Conservation (phyloP, 1,284 basidiomycete species). For the Lentinus polychrous region DNA sequence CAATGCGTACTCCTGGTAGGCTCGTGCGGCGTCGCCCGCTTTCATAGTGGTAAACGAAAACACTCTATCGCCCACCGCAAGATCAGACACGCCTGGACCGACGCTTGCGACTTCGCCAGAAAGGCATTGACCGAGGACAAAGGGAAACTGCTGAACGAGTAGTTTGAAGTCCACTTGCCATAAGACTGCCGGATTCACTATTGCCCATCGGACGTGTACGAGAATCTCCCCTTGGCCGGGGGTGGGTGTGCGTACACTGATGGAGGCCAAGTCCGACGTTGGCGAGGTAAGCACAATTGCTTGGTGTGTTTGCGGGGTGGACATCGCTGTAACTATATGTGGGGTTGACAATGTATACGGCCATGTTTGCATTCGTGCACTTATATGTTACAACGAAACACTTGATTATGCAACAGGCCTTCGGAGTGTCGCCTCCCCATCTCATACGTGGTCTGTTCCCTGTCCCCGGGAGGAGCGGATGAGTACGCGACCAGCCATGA, state of each 20-base stretch:
- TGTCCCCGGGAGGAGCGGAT: too few species aligned
- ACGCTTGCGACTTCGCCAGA: constrained; percentile 34
- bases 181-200: constrained; percentile 35
- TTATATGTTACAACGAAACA: too few species aligned
- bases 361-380: too few species aligned
- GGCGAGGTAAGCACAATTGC: constrained; percentile 1
- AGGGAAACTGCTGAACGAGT: constrained; percentile 26
- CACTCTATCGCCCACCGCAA: constrained; percentile 39
- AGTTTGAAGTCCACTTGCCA: constrained; percentile 35
- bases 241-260: constrained; percentile 27
- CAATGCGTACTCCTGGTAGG: constrained; percentile 36
- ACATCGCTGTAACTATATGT: too few species aligned
- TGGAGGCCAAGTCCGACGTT: neutral
- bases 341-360: too few species aligned
- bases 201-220: constrained; percentile 38
- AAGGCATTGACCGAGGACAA: constrained; percentile 33
- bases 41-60: constrained; percentile 20
- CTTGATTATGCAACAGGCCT: too few species aligned
- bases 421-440: too few species aligned
- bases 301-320: constrained; percentile 2
- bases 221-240: constrained; percentile 37
- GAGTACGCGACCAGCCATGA: too few species aligned
- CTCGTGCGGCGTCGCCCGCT: constrained; percentile 26
- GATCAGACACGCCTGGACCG: constrained; percentile 31
- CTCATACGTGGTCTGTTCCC: too few species aligned